A percentile compares a stretch with the other conserved stretches of the same genome.
Conservation (phyloP, 768 basidiomycete genomes). For the Auriscalpium vulgare region DNA sequence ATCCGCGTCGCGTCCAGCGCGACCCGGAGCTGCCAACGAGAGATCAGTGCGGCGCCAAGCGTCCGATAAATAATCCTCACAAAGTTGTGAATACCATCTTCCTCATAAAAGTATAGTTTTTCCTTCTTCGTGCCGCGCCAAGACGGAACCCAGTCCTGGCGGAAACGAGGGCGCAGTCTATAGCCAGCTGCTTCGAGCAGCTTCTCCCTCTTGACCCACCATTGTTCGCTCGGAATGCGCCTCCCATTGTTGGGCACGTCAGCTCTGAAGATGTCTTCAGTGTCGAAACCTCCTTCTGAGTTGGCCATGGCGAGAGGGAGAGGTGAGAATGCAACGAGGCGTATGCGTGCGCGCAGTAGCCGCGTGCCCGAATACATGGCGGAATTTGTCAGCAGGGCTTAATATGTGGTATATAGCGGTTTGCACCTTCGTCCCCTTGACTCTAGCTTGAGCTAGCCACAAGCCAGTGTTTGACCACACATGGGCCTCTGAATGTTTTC, state of each 20-base stretch:
- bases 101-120: slow-evolving; percentile 3
- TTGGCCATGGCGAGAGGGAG: too few species aligned
- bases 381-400: too few species aligned
- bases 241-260: background rate
- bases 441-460: too few species aligned
- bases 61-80: background rate
- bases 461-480: too few species aligned
- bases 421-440: too few species aligned
- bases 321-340: too few species aligned
- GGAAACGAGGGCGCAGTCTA: slow-evolving; percentile 8
- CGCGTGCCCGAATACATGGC: too few species aligned
- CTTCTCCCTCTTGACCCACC: slow-evolving; percentile 6
- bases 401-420: too few species aligned
- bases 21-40: background rate
- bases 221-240: slow-evolving; percentile 1
- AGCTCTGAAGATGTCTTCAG: background rate
- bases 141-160: slow-evolving; percentile 6
- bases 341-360: too few species aligned
- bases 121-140: slow-evolving; percentile 1
- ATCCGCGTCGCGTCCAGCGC: slow-evolving; percentile 14
- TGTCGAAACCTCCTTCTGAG: too few species aligned
- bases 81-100: slow-evolving; percentile 4
- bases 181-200: slow-evolving; percentile 1
- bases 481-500: too few species aligned
- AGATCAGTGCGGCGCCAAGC: background rate